Percentiles rank a stretch among this genome's conserved stretches.
Evolutionary conservation across 169 alveolate species (phyloP).

Genomic region (Plasmodium coatneyi): DNA sequence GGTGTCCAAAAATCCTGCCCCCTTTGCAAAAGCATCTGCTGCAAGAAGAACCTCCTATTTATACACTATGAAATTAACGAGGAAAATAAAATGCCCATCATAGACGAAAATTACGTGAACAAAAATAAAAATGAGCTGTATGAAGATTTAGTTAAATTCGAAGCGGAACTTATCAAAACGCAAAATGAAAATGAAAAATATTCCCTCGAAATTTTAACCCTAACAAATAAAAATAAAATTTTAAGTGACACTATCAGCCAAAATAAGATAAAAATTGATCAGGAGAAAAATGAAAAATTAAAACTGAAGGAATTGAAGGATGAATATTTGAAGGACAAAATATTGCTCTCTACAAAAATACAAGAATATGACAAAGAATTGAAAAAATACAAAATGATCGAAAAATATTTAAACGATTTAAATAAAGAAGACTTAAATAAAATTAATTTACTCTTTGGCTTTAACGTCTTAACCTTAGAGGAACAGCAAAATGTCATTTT

Average conservation of each 20-base stretch:
- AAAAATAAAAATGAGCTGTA: constrained; percentile 59
- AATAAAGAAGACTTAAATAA: constrained; percentile 64
- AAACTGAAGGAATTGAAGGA: constrained; percentile 67
- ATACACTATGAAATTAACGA: constrained; percentile 61
- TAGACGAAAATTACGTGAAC: constrained; percentile 9
- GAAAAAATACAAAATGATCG: constrained; percentile 37
- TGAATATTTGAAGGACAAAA: constrained; percentile 64
- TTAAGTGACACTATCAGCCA: constrained; percentile 34
- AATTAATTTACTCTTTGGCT: constrained; percentile 47
- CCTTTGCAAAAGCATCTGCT: constrained; percentile 26
- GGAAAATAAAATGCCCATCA: constrained; percentile 13
- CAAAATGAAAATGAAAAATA: constrained; percentile 68
- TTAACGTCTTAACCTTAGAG: constrained; percentile 32
- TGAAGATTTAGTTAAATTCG: constrained; percentile 33
- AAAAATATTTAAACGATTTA: constrained; percentile 53
- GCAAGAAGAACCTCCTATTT: constrained; percentile 28
- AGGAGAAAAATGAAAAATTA: constrained; percentile 37
- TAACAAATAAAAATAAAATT: constrained; percentile 66
- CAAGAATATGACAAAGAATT: constrained; percentile 74
- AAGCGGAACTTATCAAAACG: constrained; percentile 32
- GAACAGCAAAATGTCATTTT: constrained; percentile 65
- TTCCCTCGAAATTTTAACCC: constrained; percentile 40
- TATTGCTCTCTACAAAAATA: constrained; percentile 44
- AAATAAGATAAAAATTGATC: constrained; percentile 45
- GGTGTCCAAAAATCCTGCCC: constrained; percentile 44